Evolutionary conservation across 1,139 yeast species (phyloP), one percentile per base, ranked within the genome.

Genomic region (Candida gigantensis): DNA sequence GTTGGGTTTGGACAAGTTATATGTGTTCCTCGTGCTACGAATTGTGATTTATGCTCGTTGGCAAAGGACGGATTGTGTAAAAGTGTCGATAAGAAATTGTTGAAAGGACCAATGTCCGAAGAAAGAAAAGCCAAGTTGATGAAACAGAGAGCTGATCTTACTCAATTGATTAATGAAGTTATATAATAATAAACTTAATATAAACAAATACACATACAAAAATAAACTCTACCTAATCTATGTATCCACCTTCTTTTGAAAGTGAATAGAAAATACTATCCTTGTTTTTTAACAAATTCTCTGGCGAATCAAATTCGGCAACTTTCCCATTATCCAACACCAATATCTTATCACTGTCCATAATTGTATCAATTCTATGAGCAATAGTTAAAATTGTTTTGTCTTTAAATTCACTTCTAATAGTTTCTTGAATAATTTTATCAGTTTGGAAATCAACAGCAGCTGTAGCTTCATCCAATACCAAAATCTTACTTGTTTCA

Each of bases 1-100:
- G 97, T 90, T 3, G 97, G 97, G 4, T 90, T 89, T 67, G 97
- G 97, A 7, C 98, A 90, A 58, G 81, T 81, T 1, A 73, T 90
- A 2, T 90, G 97, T 55, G 75, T 81, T 2, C 87, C 96, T 0
- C 70, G 83, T 34, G 79, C 81, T 3, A 64, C 78, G 29, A 74
- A 83, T 44, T 90, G 97, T 58, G 90, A 81, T 49, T 51, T 81
- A n/a, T 90, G 97, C 50, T 55, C 76, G 2, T 58, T 86, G 37
- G 77, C 79, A 1, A 53, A 52, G 23, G 60, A 67, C 4, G 73
- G 70, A 1, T 52, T 81, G 3, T 84, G 95, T 46, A 66, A 72
- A 23, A 67, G 72, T 14, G 76, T 68, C 6, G 77, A 79, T 49
- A 62, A 66, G 34, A 67, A 68, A 28, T 46, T 78, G 21, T 36